Conservation (phyloP, 805 yeast species). For the Metschnikowia sp. region DNA sequence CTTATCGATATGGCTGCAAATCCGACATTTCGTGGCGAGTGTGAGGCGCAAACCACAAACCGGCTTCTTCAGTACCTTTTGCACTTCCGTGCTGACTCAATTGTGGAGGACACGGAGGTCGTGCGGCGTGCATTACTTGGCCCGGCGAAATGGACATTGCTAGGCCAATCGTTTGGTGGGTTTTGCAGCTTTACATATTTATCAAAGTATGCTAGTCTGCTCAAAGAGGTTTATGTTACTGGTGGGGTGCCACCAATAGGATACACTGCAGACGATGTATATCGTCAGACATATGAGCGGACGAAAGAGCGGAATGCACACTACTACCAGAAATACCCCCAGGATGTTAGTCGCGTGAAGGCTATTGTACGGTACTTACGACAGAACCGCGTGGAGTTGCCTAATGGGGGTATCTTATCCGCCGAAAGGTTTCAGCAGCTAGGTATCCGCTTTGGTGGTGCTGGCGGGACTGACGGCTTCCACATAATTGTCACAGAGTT, state of each 20-base stretch:
- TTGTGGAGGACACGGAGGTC: slow-evolving; percentile 48
- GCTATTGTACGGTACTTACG: slow-evolving; percentile 33
- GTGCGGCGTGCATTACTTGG: slow-evolving; percentile 39
- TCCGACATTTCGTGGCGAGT: not conserved
- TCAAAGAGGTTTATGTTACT: slow-evolving; percentile 46
- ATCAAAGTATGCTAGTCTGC: slow-evolving; percentile 40
- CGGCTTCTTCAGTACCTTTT: slow-evolving; percentile 38
- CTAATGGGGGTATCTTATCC: slow-evolving; percentile 49
- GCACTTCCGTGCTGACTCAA: slow-evolving; percentile 51
- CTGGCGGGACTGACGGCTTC: slow-evolving; percentile 47
- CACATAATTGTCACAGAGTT: slow-evolving; percentile 44
- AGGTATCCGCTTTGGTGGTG: slow-evolving; percentile 50
- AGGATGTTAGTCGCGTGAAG: slow-evolving; percentile 39
- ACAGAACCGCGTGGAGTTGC: slow-evolving; percentile 32
- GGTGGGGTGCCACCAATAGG: slow-evolving; percentile 60
- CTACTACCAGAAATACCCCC: slow-evolving; percentile 48
- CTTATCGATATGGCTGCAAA: slow-evolving; percentile 11
- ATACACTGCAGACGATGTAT: slow-evolving; percentile 45
- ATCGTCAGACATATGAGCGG: slow-evolving; percentile 43
- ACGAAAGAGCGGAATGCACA: slow-evolving; percentile 47
- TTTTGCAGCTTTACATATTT: slow-evolving; percentile 49
- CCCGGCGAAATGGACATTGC: slow-evolving; percentile 43
- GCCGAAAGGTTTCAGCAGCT: slow-evolving; percentile 52
- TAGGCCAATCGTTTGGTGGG: slow-evolving; percentile 59
- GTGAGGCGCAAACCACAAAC: slow-evolving; percentile 16